These are phyloP conservation scores for Cercis canadensis DNA, from an alignment of 306 rosid genomes.

Conservation along the genomic window DNA sequence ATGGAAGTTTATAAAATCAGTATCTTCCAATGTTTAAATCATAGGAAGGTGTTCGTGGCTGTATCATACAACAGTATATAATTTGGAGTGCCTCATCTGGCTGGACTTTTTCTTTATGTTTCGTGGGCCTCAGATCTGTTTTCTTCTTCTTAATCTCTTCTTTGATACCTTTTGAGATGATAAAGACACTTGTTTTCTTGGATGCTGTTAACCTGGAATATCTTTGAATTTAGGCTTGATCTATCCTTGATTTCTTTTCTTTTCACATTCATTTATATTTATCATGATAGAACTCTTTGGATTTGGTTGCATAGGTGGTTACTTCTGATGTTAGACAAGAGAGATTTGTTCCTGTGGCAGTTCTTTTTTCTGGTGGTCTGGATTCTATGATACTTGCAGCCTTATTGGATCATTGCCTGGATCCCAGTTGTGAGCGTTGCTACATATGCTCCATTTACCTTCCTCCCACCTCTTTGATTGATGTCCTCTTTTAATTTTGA, in stretches of 20 bases:
- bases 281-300: conserved; percentile 35
- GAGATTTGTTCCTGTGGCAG: conserved; percentile 71
- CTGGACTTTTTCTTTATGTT: conserved; percentile 5
- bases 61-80: not conserved
- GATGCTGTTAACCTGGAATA: conserved; percentile 6
- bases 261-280: conserved; percentile 25
- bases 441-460: conserved; percentile 26
- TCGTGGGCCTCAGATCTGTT: not conserved
- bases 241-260: conserved; percentile 18
- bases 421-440: conserved; percentile 71
- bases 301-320: conserved; percentile 59
- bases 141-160: conserved; percentile 2
- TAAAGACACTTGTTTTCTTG: conserved; percentile 1
- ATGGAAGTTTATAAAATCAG: no score
- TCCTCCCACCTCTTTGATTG: not conserved
- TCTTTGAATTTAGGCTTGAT: conserved; percentile 28
- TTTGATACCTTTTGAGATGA: not conserved
- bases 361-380: conserved; percentile 96
- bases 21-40: not conserved
- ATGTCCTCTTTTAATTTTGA: conserved; percentile 9
- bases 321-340: conserved; percentile 51
- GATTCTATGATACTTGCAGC: conserved; percentile 99
- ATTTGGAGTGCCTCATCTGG: not conserved
- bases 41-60: not conserved
- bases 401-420: conserved; percentile 78